A percentile compares a stretch with the other conserved stretches of the same genome.
phyloP scores from a whole-genome alignment of 2,329 filamentous ascomycete genomes.

The Teratosphaeria gauchensis region DNA sequence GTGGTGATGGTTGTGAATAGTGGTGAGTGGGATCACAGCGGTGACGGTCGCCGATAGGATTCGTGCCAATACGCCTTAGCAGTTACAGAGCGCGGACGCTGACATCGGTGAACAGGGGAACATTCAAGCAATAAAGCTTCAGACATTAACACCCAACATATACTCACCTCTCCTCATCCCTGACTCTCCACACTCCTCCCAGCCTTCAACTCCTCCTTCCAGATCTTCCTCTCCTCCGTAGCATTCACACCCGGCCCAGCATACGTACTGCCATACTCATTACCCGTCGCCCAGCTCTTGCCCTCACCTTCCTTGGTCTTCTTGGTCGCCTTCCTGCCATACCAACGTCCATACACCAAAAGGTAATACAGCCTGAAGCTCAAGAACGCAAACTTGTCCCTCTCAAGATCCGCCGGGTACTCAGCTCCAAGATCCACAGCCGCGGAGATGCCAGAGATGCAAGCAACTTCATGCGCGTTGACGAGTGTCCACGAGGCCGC shows the following conservation, averaged over 20 bases:
- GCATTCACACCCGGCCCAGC: conserved; percentile 47
- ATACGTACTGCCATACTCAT: conserved; percentile 50
- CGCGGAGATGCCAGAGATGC: conserved; percentile 60
- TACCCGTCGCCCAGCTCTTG: conserved; percentile 46
- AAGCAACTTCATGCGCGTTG: conserved; percentile 61
- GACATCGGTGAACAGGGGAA: too few species aligned
- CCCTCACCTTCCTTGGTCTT: conserved; percentile 38
- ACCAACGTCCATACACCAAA: conserved; percentile 53
- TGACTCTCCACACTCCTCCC: conserved; percentile 21
- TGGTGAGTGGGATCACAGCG: too few species aligned
- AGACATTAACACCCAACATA: too few species aligned
- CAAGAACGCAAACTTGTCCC: conserved; percentile 52
- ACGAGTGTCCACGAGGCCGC: conserved; percentile 61
- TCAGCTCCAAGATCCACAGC: conserved; percentile 58
- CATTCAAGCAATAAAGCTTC: too few species aligned
- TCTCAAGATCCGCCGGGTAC: conserved; percentile 53
- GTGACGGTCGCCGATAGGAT: too few species aligned
- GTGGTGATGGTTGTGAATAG: too few species aligned
- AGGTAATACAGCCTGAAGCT: conserved; percentile 54
- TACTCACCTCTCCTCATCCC: neutral
- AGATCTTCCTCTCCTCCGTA: conserved; percentile 43
- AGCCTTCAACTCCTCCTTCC: conserved; percentile 39
- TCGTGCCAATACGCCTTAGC: too few species aligned
- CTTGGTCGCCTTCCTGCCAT: conserved; percentile 33
- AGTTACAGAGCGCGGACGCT: too few species aligned